A percentile compares a stretch with the other conserved stretches of the same genome.
Conservation (phyloP, 2,329 filamentous ascomycete species). For the Biscogniauxia marginata region DNA sequence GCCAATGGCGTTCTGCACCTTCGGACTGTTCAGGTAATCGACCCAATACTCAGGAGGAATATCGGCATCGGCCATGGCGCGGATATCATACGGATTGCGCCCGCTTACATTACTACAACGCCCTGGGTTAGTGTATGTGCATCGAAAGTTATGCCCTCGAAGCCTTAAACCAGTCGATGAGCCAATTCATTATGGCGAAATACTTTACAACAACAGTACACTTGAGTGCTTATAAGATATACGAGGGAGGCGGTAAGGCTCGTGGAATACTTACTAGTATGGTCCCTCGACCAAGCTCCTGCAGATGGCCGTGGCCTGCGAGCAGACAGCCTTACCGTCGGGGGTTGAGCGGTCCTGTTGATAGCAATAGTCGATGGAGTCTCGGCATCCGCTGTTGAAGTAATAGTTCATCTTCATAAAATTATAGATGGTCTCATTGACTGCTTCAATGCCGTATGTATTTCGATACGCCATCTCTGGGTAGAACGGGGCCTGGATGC, state of each 20-base stretch:
- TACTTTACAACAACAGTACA: not conserved
- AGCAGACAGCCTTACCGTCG: constrained; percentile 47
- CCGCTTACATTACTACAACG: constrained; percentile 37
- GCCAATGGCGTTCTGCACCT: constrained; percentile 54
- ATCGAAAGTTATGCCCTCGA: no score
- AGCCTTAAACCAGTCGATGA: no score
- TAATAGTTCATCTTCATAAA: constrained; percentile 52
- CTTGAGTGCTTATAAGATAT: not conserved
- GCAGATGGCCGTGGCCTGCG: constrained; percentile 54
- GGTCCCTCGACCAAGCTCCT: constrained; percentile 54
- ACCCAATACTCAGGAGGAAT: constrained; percentile 62
- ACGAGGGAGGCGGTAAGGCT: not conserved
- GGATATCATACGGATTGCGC: constrained; percentile 61
- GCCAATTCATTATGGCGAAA: no score
- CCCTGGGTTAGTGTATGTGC: constrained; percentile 3
- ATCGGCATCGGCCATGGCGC: constrained; percentile 50
- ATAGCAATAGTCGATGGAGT: constrained; percentile 52
- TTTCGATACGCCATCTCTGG: constrained; percentile 40
- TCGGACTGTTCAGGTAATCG: constrained; percentile 62
- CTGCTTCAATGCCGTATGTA: constrained; percentile 43
- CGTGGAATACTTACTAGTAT: constrained; percentile 43
- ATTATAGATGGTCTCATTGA: constrained; percentile 59
- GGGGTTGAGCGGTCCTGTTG: constrained; percentile 39
- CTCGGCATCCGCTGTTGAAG: constrained; percentile 48
- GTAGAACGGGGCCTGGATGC: constrained; percentile 44